phyloP scores from a whole-genome alignment of 31 red algal species.

The Odonthalia washingtoniensis region DNA sequence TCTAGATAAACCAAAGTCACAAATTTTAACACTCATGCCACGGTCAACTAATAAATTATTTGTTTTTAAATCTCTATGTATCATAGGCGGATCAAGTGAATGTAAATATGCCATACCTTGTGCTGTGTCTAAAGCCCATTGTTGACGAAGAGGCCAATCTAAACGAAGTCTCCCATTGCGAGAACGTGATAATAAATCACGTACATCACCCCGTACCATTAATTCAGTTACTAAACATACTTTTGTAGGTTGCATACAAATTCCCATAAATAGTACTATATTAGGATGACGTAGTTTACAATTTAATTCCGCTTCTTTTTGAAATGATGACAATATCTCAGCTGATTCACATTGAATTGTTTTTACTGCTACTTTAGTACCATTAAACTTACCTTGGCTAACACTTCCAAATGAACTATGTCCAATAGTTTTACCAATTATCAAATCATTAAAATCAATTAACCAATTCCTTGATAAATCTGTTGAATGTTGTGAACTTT shows the following conservation, averaged over 20 bases:
- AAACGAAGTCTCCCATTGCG: conserved; percentile 58
- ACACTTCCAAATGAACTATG: conserved; percentile 80
- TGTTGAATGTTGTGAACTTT: background rate
- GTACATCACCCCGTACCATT: conserved; percentile 83
- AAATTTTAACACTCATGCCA: conserved; percentile 95
- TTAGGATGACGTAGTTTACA: conserved; percentile 94
- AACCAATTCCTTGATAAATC: conserved; percentile 67
- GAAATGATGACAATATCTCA: conserved; percentile 52
- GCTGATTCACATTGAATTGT: conserved; percentile 60
- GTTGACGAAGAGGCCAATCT: conserved; percentile 78
- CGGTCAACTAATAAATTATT: conserved; percentile 95
- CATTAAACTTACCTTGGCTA: conserved; percentile 74
- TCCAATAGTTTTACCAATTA: conserved; percentile 76
- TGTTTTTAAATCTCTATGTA: conserved; percentile 97
- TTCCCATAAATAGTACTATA: conserved; percentile 92
- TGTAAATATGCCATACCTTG: conserved; percentile 96
- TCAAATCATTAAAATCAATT: conserved; percentile 59
- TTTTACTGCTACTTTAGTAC: conserved; percentile 93
- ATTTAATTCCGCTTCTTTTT: conserved; percentile 85
- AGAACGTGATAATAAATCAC: conserved; percentile 68
- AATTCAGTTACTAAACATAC: conserved; percentile 92
- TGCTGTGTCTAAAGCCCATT: conserved; percentile 92
- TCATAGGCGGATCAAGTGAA: conserved; percentile 84
- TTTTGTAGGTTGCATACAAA: conserved; percentile 64
- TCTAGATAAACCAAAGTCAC: conserved; percentile 95